Conservation (phyloP, 305 asterid species). For the Fraxinus sp. region DNA sequence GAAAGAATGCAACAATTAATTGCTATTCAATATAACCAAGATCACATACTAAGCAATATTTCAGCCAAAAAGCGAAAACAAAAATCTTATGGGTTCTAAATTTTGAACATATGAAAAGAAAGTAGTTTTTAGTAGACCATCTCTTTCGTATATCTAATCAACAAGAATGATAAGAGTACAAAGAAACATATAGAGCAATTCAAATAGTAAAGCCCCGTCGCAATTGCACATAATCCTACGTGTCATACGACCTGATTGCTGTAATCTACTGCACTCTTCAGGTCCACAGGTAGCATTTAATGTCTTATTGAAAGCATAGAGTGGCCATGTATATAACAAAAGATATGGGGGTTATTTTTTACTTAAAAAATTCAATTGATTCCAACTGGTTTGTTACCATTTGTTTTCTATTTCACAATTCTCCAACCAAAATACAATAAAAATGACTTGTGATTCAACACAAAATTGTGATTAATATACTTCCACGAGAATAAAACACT, state of each 20-base stretch:
- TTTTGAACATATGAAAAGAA: not conserved
- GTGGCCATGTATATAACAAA: not conserved
- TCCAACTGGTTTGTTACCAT: not conserved
- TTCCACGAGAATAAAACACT: not conserved
- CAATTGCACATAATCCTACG: not conserved
- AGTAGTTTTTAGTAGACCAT: not conserved
- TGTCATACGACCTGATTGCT: not conserved
- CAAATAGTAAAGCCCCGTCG: not conserved
- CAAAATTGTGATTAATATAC: not conserved
- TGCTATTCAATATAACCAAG: not conserved
- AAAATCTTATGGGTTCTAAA: not conserved
- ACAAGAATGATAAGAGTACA: not conserved
- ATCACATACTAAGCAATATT: not conserved
- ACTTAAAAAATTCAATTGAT: not conserved
- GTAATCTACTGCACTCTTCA: not conserved
- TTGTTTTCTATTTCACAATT: not conserved
- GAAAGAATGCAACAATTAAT: not conserved
- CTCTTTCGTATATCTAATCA: not conserved
- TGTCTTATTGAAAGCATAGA: not conserved
- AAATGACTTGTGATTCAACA: not conserved
- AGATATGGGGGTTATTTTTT: not conserved
- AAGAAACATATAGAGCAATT: not conserved
- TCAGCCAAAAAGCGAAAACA: not conserved
- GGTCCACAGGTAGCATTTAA: not conserved
- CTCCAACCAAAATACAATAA: not conserved